Evolutionary conservation across 1,284 basidiomycete species (phyloP).

Genomic region (Austroboletus niveus): DNA sequence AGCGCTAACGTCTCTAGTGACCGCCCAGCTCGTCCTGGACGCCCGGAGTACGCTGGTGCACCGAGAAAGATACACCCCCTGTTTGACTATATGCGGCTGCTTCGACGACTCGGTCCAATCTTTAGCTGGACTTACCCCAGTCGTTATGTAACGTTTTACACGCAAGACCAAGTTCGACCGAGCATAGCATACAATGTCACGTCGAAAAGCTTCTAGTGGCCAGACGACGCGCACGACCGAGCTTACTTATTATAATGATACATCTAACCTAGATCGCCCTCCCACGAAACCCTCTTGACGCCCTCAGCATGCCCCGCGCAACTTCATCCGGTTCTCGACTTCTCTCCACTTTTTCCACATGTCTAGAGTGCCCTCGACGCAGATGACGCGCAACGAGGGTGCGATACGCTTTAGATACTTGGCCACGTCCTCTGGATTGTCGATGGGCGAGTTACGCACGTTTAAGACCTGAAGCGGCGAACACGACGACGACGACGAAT

Average conservation of each 20-base stretch:
- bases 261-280: background rate
- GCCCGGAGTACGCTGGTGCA: no score
- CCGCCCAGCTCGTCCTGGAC: no score
- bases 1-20: no score
- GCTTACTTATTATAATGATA: background rate
- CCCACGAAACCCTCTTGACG: background rate
- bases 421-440: conserved; percentile 25
- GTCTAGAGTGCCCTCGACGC: conserved; percentile 28
- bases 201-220: background rate
- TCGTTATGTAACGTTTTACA: no score
- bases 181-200: background rate
- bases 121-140: no score
- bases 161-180: background rate
- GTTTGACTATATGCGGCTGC: no score
- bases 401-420: conserved; percentile 25
- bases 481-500: background rate
- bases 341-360: conserved; percentile 31
- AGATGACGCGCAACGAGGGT: conserved; percentile 24
- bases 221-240: background rate
- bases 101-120: no score
- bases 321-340: conserved; percentile 27
- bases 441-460: conserved; percentile 29
- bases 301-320: conserved; percentile 3
- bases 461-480: conserved; percentile 25
- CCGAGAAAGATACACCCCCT: background rate